A percentile compares a stretch with the other conserved stretches of the same genome.
These are phyloP conservation scores for Xylaria longipes DNA, from an alignment of 495 filamentous ascomycete species.

Conservation along the genomic window DNA sequence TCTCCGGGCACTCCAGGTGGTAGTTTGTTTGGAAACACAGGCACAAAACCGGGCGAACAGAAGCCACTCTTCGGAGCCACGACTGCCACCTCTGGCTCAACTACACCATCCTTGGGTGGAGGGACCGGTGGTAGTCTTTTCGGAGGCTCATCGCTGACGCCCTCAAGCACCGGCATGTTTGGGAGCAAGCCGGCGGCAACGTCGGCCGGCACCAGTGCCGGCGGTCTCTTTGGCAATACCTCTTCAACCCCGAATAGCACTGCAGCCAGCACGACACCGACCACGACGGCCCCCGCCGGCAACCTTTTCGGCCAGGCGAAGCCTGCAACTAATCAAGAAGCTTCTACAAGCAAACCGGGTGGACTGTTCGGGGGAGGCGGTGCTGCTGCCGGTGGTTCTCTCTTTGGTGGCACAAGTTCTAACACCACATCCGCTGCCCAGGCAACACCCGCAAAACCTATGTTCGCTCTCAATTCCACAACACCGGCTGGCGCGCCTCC, in stretches of 20 bases:
- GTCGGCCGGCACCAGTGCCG: slow-evolving; percentile 11
- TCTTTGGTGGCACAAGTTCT: slow-evolving; percentile 50
- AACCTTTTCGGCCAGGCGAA: slow-evolving; percentile 33
- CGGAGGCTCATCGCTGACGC: slow-evolving; percentile 32
- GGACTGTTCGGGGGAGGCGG: slow-evolving; percentile 50
- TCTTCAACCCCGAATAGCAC: slow-evolving; percentile 39
- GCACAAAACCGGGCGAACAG: slow-evolving; percentile 39
- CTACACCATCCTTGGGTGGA: slow-evolving; percentile 40
- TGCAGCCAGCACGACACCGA: slow-evolving; percentile 47
- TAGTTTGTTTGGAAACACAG: slow-evolving; percentile 58
- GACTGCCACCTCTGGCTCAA: slow-evolving; percentile 35
- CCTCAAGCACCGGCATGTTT: slow-evolving; percentile 32
- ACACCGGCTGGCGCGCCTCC: slow-evolving; percentile 71
- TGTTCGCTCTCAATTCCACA: slow-evolving; percentile 62
- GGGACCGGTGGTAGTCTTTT: slow-evolving; percentile 47
- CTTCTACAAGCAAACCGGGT: slow-evolving; percentile 43
- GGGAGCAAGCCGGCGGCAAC: slow-evolving; percentile 36
- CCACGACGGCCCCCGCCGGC: slow-evolving; percentile 35
- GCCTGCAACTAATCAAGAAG: slow-evolving; percentile 21
- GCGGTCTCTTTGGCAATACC: slow-evolving; percentile 47
- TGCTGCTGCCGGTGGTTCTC: slow-evolving; percentile 32
- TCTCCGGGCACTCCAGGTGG: slow-evolving; percentile 39
- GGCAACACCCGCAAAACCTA: slow-evolving; percentile 43
- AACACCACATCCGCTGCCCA: slow-evolving; percentile 42
- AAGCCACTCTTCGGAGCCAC: slow-evolving; percentile 44